These are phyloP conservation scores for Ogataea allantospora DNA, from an alignment of 805 yeast species.

Conservation along the genomic window DNA sequence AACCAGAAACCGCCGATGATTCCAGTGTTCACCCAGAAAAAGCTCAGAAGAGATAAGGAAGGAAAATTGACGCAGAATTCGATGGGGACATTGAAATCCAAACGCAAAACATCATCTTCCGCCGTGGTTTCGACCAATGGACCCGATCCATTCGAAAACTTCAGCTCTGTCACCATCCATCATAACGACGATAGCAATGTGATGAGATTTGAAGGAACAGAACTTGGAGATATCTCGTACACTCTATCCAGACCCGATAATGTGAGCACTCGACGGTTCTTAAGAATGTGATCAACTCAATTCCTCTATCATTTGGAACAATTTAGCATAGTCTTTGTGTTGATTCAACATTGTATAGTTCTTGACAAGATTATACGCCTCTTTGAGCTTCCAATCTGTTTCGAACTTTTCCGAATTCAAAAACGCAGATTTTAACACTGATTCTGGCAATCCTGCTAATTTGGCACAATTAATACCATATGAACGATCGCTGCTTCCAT, in stretches of 20 bases:
- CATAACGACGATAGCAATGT: constrained; percentile 57
- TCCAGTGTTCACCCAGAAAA: constrained; percentile 57
- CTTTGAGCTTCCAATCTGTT: constrained; percentile 19
- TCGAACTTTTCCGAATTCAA: constrained; percentile 32
- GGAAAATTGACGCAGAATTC: constrained; percentile 26
- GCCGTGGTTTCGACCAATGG: constrained; percentile 18
- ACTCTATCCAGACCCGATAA: constrained; percentile 43
- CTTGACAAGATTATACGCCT: constrained; percentile 13
- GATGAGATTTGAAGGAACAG: constrained; percentile 46
- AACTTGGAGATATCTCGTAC: constrained; percentile 55
- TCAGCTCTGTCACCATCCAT: constrained; percentile 82
- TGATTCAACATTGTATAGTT: constrained; percentile 3
- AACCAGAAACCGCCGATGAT: constrained; percentile 95
- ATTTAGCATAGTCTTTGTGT: constrained; percentile 6
- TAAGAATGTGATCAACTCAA: constrained; percentile 25
- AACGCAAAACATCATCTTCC: constrained; percentile 32
- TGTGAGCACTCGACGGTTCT: constrained; percentile 26
- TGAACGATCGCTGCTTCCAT: constrained; percentile 58
- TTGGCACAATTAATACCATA: constrained; percentile 87
- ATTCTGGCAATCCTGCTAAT: constrained; percentile 58
- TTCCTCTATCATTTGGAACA: constrained; percentile 25
- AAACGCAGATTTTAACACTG: constrained; percentile 46
- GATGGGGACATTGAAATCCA: constrained; percentile 45
- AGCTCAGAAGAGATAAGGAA: constrained; percentile 16
- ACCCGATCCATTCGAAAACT: constrained; percentile 77